Evolutionary conservation across 176 grass and related monocot species (phyloP), one percentile per base, ranked within the genome.

Genomic region (Carex pumila): DNA sequence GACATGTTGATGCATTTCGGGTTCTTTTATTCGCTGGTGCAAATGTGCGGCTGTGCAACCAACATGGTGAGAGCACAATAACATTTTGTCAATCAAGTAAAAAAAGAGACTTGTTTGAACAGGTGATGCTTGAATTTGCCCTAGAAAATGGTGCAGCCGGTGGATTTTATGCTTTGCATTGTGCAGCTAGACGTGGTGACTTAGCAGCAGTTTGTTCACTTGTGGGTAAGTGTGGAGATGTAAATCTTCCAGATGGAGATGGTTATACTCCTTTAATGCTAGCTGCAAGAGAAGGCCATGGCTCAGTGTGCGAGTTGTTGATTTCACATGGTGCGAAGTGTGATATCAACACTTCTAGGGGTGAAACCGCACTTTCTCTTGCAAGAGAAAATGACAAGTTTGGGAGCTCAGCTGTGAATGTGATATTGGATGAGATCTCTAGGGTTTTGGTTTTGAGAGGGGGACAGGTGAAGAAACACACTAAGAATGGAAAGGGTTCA

Each of bases 191-290:
- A 63, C 91, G 91, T 3, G 93, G 91, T 0, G 93, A 95, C 88
- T 3, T 82, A 11, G 83, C 90, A 1, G 93, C 93, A 0, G 91
- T 85, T 57, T 78, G 55, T 32, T 93, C 91, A 69, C 79, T 99
- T 67, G 85, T 85, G 10, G 86, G 58, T 65, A 77, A 88, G 45
- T 90, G 91, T 39, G 90, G 90, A 58, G 96, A 95, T 64, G 93
- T 92, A 19, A 89, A 94, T 71, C 6, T 90, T 41, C 88, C 90
- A 7, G 93, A 99, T 34, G 88, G 91, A 47, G 93, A 99, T 12
- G 88, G 90, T 2, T 95, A 99, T 64, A 95, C 96, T 6, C 93
- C 96, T 39, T 80, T 99, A 37, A 99, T 99, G 96, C 89, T 95
- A 11, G 96, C 93, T 9, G 93, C 91, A 9, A 94, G 88, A 57